A percentile compares a stretch with the other conserved stretches of the same genome.
phyloP scores from a whole-genome alignment of 202 grass and related monocot species.

The Zizania palustris region DNA sequence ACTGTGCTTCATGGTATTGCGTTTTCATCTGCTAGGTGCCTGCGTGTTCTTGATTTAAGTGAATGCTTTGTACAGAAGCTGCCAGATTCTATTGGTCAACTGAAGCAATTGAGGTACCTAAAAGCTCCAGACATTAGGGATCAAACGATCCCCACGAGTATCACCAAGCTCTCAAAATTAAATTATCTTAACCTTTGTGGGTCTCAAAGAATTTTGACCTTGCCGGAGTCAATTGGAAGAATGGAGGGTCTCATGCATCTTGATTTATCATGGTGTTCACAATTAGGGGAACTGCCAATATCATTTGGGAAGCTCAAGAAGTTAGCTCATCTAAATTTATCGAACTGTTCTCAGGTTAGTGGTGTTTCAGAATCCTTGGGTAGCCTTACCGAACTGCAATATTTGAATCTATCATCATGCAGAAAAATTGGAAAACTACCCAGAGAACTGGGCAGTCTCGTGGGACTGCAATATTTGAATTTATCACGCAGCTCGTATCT shows the following conservation, averaged over 20 bases:
- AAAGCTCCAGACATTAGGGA: background rate
- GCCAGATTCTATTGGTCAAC: background rate
- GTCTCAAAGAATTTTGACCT: background rate
- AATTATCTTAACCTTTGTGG: background rate
- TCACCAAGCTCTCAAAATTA: slow-evolving; percentile 6
- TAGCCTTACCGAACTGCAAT: background rate
- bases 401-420: background rate
- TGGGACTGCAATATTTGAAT: slow-evolving; percentile 10
- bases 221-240: background rate
- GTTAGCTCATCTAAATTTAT: background rate
- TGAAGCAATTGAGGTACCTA: slow-evolving; percentile 19
- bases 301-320: background rate
- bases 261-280: background rate
- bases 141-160: background rate
- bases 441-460: background rate
- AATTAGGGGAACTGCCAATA: background rate
- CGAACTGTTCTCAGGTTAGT: background rate
- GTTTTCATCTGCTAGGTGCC: background rate
- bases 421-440: background rate
- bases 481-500: slow-evolving; percentile 21
- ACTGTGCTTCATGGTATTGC: background rate
- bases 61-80: background rate
- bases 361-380: background rate
- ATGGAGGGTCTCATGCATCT: slow-evolving; percentile 19
- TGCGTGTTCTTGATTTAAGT: slow-evolving; percentile 11